Evolutionary conservation across 768 basidiomycete species (phyloP).

Genomic region (Mycena belliarum): DNA sequence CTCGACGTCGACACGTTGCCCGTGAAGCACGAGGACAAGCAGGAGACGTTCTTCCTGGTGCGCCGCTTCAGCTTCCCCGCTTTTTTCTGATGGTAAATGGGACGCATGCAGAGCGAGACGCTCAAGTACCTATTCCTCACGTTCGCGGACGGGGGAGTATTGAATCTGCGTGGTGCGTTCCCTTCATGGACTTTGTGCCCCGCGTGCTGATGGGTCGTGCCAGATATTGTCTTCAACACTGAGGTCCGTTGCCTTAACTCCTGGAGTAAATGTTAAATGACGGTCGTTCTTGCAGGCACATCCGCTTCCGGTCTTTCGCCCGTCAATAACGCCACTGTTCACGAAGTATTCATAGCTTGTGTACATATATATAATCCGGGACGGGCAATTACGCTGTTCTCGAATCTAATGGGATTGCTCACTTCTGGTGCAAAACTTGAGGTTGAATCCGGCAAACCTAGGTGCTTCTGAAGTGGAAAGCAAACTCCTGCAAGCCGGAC

Average conservation of each 20-base stretch:
- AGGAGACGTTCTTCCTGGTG: constrained; percentile 95
- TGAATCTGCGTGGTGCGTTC: constrained; percentile 72
- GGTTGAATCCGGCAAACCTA: too few species aligned
- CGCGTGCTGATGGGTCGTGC: neutral
- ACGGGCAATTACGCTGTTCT: too few species aligned
- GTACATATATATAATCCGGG: too few species aligned
- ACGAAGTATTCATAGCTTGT: too few species aligned
- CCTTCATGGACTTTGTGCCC: constrained; percentile 17
- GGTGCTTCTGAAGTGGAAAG: too few species aligned
- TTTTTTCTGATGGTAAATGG: neutral
- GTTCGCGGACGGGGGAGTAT: constrained; percentile 70
- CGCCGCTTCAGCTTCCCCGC: constrained; percentile 24
- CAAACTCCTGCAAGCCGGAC: too few species aligned
- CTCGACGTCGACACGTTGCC: constrained; percentile 83
- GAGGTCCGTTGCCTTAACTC: neutral
- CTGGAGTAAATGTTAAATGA: too few species aligned
- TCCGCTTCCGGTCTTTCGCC: too few species aligned
- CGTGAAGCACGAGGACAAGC: constrained; percentile 72
- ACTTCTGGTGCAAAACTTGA: too few species aligned
- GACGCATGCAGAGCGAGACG: constrained; percentile 70
- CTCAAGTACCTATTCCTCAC: constrained; percentile 89
- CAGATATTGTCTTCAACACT: neutral
- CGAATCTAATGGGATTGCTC: too few species aligned
- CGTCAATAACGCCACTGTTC: too few species aligned
- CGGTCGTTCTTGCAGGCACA: too few species aligned